Percentiles rank a stretch among this genome's conserved stretches.
Evolutionary conservation across 2,329 filamentous ascomycete species (phyloP).

Genomic region (Stagonosporopsis vannaccii): DNA sequence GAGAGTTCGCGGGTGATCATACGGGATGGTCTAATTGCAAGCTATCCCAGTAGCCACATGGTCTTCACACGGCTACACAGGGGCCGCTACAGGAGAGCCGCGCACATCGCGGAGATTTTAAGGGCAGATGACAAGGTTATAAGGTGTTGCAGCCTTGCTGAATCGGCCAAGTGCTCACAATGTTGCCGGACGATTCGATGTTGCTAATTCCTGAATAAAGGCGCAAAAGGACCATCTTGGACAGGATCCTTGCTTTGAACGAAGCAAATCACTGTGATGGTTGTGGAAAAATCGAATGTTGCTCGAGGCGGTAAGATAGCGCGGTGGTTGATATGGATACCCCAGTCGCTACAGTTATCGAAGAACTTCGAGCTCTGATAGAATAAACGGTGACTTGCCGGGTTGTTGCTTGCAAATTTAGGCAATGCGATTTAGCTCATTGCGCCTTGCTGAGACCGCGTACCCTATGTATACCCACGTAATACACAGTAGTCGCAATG

Average conservation of each 20-base stretch:
- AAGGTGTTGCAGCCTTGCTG: conserved; percentile 5
- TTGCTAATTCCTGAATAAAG: conserved; percentile 7
- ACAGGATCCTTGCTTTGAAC: background rate
- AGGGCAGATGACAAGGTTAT: conserved; percentile 10
- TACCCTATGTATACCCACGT: background rate
- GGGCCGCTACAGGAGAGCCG: background rate
- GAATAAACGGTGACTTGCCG: conserved; percentile 4
- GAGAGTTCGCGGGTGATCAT: background rate
- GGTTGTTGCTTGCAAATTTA: conserved; percentile 10
- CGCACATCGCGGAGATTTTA: conserved; percentile 16
- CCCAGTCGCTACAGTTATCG: conserved; percentile 6
- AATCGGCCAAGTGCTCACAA: conserved; percentile 5
- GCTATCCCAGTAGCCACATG: conserved; percentile 12
- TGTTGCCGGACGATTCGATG: conserved; percentile 6
- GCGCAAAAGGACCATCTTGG: background rate
- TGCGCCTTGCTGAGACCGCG: conserved; percentile 3
- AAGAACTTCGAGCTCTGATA: conserved; percentile 1
- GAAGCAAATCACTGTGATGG: background rate
- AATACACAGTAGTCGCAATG: background rate
- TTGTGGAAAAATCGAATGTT: background rate
- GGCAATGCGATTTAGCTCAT: background rate
- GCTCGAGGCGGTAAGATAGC: conserved; percentile 17
- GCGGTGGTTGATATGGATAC: conserved; percentile 16
- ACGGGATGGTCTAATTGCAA: conserved; percentile 3
- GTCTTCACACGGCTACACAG: conserved; percentile 6